Base-by-base conservation (phyloP, 2,329 filamentous ascomycete species). In the Coniochaeta sp. region DNA sequence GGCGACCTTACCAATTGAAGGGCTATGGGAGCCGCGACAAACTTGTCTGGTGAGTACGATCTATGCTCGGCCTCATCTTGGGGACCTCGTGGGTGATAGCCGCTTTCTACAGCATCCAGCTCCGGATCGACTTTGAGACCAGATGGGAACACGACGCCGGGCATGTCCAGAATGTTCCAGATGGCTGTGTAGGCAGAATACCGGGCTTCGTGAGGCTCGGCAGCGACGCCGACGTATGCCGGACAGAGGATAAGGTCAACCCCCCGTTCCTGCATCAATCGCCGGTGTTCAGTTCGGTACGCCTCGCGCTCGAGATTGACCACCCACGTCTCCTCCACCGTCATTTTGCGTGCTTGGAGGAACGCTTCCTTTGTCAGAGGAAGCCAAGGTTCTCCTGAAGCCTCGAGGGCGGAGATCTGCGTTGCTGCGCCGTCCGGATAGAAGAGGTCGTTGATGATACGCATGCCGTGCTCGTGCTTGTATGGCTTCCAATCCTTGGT, bases 401-500 rank as follows among this genome's bases (percentile, higher is more conserved):
- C 73, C 4, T 52, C 12, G 5, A 22, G 47, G 17, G 47, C 47
- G 19, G 17, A 26, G 47, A 52, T 52, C 19, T 52, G 17, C 19
- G 32, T 34, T 12, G 32, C 32, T 12, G 32, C 79, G 36, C 79
- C 79, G 57, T 81, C 79, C 0, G 79, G 79, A 0, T 78, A 64
- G 63, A 81, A 81, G 77, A 81, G 47, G 78, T 57, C 76, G 74
- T 1, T 63, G 64, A 81, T 42, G 38, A 65, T 38, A 82, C 1
- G 58, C 50, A 0, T 66, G 55, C 0, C 78, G 60, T 73, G 64
- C 14, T 59, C 61, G 58, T 81, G 77, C 58, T 79, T 76, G 16
- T 68, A 67, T 1, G 77, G 70, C 32, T 34, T 34, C 79, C 79
- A 81, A 10, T 84, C 79, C 1, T 85, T 67, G 0, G 88, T 62